A percentile compares a stretch with the other conserved stretches of the same genome.
Conservation (phyloP, 106 monocot genomes). For the Dioscorea zingiberensis region DNA sequence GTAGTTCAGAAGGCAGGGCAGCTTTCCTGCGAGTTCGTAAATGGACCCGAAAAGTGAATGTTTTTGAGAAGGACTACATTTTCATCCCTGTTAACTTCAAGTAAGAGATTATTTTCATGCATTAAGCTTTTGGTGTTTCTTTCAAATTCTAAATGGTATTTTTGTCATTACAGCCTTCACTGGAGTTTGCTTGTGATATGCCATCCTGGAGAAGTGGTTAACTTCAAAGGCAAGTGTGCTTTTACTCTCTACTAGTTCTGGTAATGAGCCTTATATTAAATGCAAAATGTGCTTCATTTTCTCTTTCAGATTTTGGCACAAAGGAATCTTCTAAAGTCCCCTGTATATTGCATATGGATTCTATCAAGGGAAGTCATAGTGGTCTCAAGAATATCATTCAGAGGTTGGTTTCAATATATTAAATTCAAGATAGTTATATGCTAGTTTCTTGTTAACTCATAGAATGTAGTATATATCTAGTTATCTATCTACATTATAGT, state of each 20-base stretch:
- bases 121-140: not conserved
- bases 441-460: too few relatives aligned
- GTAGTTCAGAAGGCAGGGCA: constrained; percentile 70
- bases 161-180: constrained; percentile 57
- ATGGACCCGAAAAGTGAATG: constrained; percentile 95
- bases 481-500: too few relatives aligned
- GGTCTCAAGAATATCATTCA: constrained; percentile 77
- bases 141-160: not conserved
- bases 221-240: constrained; percentile 37
- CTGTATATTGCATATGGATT: constrained; percentile 96
- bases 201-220: constrained; percentile 79
- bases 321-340: constrained; percentile 47
- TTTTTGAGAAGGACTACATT: constrained; percentile 90
- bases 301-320: constrained; percentile 39
- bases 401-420: constrained; percentile 37
- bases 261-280: too few relatives aligned
- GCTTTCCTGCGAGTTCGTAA: constrained; percentile 94
- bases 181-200: constrained; percentile 96
- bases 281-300: not conserved
- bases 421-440: too few relatives aligned
- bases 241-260: not conserved
- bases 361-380: constrained; percentile 79
- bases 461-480: too few relatives aligned
- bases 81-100: constrained; percentile 96
- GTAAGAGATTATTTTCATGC: constrained; percentile 23